These are phyloP conservation scores for Ajuga reptans DNA, from an alignment of 305 asterid genomes.

Conservation along the genomic window DNA sequence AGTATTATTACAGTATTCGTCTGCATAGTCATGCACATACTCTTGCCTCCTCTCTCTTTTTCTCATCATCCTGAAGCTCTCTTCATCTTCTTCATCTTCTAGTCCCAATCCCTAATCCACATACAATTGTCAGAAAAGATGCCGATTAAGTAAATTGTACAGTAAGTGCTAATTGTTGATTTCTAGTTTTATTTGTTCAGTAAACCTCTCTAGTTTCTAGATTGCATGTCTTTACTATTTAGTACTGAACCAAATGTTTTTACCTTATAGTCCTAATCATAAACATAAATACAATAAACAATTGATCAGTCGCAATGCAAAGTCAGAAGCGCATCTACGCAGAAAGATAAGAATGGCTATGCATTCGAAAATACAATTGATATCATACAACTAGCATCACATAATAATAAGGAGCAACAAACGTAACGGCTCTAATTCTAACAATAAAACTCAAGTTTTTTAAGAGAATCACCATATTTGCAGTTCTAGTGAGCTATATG, in stretches of 20 bases:
- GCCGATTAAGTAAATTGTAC: background rate
- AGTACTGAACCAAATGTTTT: background rate
- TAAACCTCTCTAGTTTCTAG: background rate
- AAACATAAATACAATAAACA: background rate
- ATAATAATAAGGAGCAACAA: background rate
- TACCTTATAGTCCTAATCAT: background rate
- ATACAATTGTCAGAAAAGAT: conserved; percentile 14
- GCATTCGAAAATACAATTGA: background rate
- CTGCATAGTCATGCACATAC: conserved; percentile 70
- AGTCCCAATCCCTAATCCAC: conserved; percentile 49
- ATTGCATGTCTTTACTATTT: background rate
- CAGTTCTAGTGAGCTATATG: background rate
- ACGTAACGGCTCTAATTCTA: background rate
- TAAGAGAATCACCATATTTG: conserved; percentile 18
- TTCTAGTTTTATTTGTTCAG: conserved; percentile 5
- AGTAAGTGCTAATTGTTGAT: background rate
- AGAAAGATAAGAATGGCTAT: background rate
- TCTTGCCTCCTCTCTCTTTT: conserved; percentile 77
- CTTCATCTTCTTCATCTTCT: conserved; percentile 58
- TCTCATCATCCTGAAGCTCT: conserved; percentile 56
- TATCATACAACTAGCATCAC: background rate
- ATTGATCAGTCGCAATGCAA: background rate
- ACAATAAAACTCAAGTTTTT: conserved; percentile 24
- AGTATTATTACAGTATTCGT: conserved; percentile 56
- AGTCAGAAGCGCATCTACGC: background rate